Base-by-base conservation (phyloP, 1,284 basidiomycete genomes). In the Irpex sp. region DNA sequence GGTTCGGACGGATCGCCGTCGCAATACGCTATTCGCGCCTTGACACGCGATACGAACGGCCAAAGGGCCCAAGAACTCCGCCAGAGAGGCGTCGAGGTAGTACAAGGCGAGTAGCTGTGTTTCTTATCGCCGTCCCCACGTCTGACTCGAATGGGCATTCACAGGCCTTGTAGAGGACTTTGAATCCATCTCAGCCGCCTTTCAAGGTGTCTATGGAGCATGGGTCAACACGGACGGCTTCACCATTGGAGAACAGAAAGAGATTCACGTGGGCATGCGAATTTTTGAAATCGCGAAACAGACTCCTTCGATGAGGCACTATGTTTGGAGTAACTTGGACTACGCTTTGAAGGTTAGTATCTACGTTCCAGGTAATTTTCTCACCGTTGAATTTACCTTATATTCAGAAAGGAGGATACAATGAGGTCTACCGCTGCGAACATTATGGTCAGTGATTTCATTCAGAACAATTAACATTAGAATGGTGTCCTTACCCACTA, bases 141-240 rank as follows among this genome's bases (percentile, higher is more conserved):
- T 17, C 44, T 21, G 31, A 47, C 13, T 11, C 57, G n/a, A 6
- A 60, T 49, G 26, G 6, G 44, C 5, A 37, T 19, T 38, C 37
- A 21, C 7, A 34, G 56, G 36, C 40, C 61, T 57, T 44, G 62
- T 40, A 19, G 51, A 51, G 40, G 76, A 81, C 64, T 63, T 77
- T 13, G 52, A 64, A 1, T 59, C 72, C 11, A 72, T 81, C 9
- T 67, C 63, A 4, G 65, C 64, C 8, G 80, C 80, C 1, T 68
- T 82, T 11, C 65, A 79, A 38, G 81, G 77, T 17, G 77, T 72
- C 36, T 82, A 81, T 61, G 81, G 81, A 31, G 77, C 75, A 5
- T 82, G 74, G 72, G 74, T 81, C 57, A 82, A 83, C 65, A 78
- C 77, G 5, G 81, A 82, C 62, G 78, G 79, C 4, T 82, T 81